A percentile compares a stretch with the other conserved stretches of the same genome.
These are phyloP conservation scores for Groenewaldozyma tartarivorans DNA, from an alignment of 805 yeast genomes.

Conservation along the genomic window DNA sequence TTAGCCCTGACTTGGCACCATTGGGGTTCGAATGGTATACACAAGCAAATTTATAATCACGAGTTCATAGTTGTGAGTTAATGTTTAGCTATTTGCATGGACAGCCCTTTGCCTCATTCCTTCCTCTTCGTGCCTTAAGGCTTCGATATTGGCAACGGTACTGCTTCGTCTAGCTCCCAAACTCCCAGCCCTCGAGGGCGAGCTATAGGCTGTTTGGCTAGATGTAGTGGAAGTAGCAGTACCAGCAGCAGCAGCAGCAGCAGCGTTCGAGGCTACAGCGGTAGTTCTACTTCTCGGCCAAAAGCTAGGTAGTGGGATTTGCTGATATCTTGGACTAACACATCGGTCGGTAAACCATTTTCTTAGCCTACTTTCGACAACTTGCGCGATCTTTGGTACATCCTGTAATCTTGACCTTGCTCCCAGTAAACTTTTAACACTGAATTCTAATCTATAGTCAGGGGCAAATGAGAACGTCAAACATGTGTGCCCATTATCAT, in stretches of 20 bases:
- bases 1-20: slow-evolving; percentile 31
- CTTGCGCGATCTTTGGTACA: slow-evolving; percentile 80
- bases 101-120: background rate
- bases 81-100: background rate
- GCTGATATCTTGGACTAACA: slow-evolving; percentile 88
- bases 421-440: slow-evolving; percentile 82
- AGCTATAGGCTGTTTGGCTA: background rate
- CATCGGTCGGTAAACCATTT: slow-evolving; percentile 90
- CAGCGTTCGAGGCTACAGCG: slow-evolving; percentile 8
- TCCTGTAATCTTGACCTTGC: slow-evolving; percentile 86
- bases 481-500: slow-evolving; percentile 36
- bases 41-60: background rate
- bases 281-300: slow-evolving; percentile 49
- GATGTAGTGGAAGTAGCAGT: background rate
- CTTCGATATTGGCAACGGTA: background rate
- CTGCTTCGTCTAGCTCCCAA: background rate
- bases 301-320: slow-evolving; percentile 71
- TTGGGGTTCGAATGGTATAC: slow-evolving; percentile 24
- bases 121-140: background rate
- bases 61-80: too few relatives aligned
- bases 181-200: too few relatives aligned
- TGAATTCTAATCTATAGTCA: slow-evolving; percentile 81
- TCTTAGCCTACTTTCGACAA: slow-evolving; percentile 72
- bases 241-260: slow-evolving; percentile 10
- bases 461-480: slow-evolving; percentile 86